Conservation (phyloP, 2,329 filamentous ascomycete species). For the Emergomyces orientalis region DNA sequence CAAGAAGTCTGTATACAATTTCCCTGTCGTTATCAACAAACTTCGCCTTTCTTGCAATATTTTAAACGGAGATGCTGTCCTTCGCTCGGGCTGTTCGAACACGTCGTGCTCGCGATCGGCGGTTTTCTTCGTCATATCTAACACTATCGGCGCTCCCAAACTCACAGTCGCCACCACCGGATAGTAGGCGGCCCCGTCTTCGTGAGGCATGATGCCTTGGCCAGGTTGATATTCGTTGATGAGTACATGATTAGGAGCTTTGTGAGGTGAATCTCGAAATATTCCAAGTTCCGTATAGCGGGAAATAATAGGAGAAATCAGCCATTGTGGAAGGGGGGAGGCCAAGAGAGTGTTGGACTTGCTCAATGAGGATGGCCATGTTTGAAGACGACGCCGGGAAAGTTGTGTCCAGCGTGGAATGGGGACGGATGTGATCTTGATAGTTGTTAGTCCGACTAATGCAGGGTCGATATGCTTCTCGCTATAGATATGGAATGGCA, state of each 20-base stretch:
- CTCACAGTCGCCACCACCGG: slow-evolving; percentile 87
- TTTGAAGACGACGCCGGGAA: slow-evolving; percentile 80
- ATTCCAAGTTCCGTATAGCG: slow-evolving; percentile 43
- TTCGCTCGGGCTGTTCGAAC: slow-evolving; percentile 41
- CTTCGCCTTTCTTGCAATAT: slow-evolving; percentile 81
- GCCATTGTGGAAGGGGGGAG: slow-evolving; percentile 62
- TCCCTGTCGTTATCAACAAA: slow-evolving; percentile 47
- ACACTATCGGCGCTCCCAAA: slow-evolving; percentile 64
- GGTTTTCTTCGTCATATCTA: slow-evolving; percentile 63
- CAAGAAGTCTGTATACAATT: slow-evolving; percentile 48
- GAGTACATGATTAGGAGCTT: slow-evolving; percentile 76
- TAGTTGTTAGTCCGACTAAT: neutral
- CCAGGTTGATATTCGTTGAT: slow-evolving; percentile 86
- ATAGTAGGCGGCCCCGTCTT: slow-evolving; percentile 81
- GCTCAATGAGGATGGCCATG: slow-evolving; percentile 76
- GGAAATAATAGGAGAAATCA: slow-evolving; percentile 57
- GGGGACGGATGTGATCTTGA: slow-evolving; percentile 51
- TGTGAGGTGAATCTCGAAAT: slow-evolving; percentile 59
- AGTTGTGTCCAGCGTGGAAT: slow-evolving; percentile 78
- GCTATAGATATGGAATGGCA: neutral
- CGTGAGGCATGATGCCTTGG: slow-evolving; percentile 94
- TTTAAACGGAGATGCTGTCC: slow-evolving; percentile 32
- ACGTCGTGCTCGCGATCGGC: slow-evolving; percentile 22
- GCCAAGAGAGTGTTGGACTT: slow-evolving; percentile 65
- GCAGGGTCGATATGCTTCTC: neutral